Evolutionary conservation across 805 yeast genomes (phyloP).

Genomic region (Sungouiella blattae): DNA sequence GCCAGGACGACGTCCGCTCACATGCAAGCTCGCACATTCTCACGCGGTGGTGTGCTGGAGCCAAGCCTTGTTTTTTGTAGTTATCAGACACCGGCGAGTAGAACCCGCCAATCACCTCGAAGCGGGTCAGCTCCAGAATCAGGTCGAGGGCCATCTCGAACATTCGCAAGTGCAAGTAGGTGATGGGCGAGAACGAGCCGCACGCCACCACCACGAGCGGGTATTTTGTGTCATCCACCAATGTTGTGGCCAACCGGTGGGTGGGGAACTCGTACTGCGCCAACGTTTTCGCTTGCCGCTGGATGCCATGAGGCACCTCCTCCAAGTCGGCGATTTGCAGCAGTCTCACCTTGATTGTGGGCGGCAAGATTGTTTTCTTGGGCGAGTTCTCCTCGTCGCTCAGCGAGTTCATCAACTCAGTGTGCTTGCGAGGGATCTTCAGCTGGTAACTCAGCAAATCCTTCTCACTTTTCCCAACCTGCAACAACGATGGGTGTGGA

Average conservation of each 20-base stretch:
- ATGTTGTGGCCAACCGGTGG: conserved; percentile 70
- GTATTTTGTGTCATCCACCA: conserved; percentile 70
- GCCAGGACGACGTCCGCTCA: conserved; percentile 94
- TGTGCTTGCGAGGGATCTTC: conserved; percentile 52
- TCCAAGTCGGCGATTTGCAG: conserved; percentile 88
- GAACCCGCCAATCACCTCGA: conserved; percentile 95
- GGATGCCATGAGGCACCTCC: conserved; percentile 93
- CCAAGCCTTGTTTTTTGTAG: conserved; percentile 89
- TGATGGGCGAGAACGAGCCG: conserved; percentile 94
- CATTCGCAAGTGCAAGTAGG: conserved; percentile 93
- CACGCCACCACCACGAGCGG: conserved; percentile 96
- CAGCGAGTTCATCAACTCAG: conserved; percentile 48
- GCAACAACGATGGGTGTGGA: conserved; percentile 41
- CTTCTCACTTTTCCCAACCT: conserved; percentile 5
- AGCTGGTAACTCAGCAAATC: conserved; percentile 24
- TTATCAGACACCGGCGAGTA: conserved; percentile 93
- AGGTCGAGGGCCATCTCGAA: conserved; percentile 98
- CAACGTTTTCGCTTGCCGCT: conserved; percentile 75
- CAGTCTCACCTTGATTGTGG: conserved; percentile 45
- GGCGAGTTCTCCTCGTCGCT: conserved; percentile 37
- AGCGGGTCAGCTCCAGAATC: conserved; percentile 84
- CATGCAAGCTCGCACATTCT: conserved; percentile 98
- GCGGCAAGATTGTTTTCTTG: conserved; percentile 28
- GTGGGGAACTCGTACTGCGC: conserved; percentile 78
- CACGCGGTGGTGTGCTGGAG: conserved; percentile 84